Evolutionary conservation across 345 rosid genomes (phyloP).

Genomic region (Abelmoschus esculentus): DNA sequence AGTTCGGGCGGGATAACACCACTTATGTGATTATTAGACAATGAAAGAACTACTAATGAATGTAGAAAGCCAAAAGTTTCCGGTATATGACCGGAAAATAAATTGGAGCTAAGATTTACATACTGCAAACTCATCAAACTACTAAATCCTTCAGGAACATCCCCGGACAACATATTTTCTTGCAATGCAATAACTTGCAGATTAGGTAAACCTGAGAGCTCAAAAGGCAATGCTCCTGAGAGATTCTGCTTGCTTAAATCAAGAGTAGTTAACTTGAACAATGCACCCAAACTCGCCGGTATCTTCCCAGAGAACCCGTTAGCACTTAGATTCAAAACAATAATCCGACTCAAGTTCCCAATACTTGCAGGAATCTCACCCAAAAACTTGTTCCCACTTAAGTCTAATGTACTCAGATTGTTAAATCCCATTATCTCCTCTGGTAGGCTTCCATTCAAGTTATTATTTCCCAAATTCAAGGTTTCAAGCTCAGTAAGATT

Average conservation of each 20-base stretch:
- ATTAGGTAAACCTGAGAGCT: conserved; percentile 77
- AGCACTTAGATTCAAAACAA: conserved; percentile 52
- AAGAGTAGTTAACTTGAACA: conserved; percentile 43
- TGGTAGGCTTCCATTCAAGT: conserved; percentile 56
- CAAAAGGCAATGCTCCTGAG: conserved; percentile 61
- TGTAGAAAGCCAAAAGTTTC: conserved; percentile 65
- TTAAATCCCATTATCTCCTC: conserved; percentile 48
- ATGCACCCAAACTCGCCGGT: conserved; percentile 42
- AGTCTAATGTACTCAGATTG: conserved; percentile 57
- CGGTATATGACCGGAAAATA: conserved; percentile 62
- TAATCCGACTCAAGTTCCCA: conserved; percentile 45
- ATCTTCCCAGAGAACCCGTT: conserved; percentile 51
- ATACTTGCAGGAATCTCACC: conserved; percentile 51
- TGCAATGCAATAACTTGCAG: conserved; percentile 81
- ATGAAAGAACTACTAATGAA: conserved; percentile 55
- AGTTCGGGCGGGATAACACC: conserved; percentile 65
- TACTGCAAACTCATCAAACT: conserved; percentile 67
- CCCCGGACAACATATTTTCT: conserved; percentile 62
- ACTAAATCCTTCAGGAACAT: conserved; percentile 84
- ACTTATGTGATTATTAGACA: conserved; percentile 59
- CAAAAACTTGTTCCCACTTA: conserved; percentile 52
- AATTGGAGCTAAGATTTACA: conserved; percentile 65
- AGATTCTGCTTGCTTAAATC: conserved; percentile 64
- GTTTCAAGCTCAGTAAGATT: conserved; percentile 45
- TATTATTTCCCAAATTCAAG: conserved; percentile 46